Percentiles rank a stretch among this genome's conserved stretches.
Evolutionary conservation across 495 filamentous ascomycete species (phyloP).

Genomic region (Aspergillus bridgeri): DNA sequence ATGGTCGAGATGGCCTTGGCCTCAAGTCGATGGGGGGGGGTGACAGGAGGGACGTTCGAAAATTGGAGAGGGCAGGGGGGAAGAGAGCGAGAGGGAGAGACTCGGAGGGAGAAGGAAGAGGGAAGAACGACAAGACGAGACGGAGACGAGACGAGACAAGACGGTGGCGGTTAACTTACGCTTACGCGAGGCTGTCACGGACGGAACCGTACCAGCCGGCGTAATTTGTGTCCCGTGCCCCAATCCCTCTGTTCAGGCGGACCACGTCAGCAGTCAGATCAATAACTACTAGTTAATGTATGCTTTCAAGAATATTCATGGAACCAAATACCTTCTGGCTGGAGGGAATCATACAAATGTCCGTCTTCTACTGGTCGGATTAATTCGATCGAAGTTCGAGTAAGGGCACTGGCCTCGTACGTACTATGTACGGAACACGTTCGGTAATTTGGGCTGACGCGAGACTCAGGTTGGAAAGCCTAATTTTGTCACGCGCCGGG

Average conservation of each 20-base stretch:
- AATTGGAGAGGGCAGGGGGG: conserved; percentile 15
- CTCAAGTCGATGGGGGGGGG: conserved; percentile 8
- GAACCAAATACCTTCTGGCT: too few relatives aligned
- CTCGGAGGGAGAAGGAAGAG: conserved; percentile 4
- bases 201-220: conserved; percentile 17
- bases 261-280: background rate
- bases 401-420: too few relatives aligned
- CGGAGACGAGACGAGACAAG: conserved; percentile 19
- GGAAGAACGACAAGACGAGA: conserved; percentile 18
- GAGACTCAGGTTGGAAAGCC: background rate
- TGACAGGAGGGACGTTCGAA: background rate
- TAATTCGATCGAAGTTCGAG: too few relatives aligned
- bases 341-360: too few relatives aligned
- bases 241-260: too few relatives aligned
- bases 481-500: background rate
- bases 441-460: background rate
- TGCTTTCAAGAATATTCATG: too few relatives aligned
- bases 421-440: too few relatives aligned
- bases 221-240: conserved; percentile 18
- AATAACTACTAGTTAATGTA: background rate
- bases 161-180: conserved; percentile 31
- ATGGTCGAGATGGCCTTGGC: conserved; percentile 10
- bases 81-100: conserved; percentile 15
- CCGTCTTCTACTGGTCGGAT: too few relatives aligned
- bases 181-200: conserved; percentile 28